These are phyloP conservation scores for Akanthomyces dipterigenus DNA, from an alignment of 2,329 filamentous ascomycete genomes.

Conservation along the genomic window DNA sequence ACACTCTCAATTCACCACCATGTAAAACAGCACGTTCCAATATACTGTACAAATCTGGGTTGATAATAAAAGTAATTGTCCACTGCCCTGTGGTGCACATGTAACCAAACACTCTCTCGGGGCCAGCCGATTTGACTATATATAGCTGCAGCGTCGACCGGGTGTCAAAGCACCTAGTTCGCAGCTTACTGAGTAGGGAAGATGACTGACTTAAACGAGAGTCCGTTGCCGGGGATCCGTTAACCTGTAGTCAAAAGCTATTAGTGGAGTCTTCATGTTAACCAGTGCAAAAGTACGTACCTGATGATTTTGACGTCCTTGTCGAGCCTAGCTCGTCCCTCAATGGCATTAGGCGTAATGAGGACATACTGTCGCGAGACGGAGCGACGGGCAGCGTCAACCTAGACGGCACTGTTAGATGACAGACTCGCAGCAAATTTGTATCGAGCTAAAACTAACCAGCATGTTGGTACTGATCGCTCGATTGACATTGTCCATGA, in stretches of 20 bases:
- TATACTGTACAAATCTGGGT: neutral
- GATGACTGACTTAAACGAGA: slow-evolving; percentile 24
- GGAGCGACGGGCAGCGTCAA: slow-evolving; percentile 74
- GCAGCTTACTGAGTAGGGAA: neutral
- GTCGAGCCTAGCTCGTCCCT: slow-evolving; percentile 48
- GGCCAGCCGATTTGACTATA: neutral
- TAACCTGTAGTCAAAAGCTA: slow-evolving; percentile 33
- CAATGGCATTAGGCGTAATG: slow-evolving; percentile 86
- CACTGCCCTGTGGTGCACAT: neutral
- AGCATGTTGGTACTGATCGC: slow-evolving; percentile 92
- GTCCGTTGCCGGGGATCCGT: slow-evolving; percentile 53
- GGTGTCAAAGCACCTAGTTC: neutral
- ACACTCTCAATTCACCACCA: neutral
- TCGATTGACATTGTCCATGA: slow-evolving; percentile 97
- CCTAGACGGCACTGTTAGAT: slow-evolving; percentile 40
- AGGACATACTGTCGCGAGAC: slow-evolving; percentile 93
- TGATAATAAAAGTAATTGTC: neutral
- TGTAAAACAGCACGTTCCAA: neutral
- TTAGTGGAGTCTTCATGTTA: slow-evolving; percentile 18
- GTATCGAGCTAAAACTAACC: slow-evolving; percentile 43
- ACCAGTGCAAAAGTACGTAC: slow-evolving; percentile 32
- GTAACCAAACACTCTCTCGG: neutral
- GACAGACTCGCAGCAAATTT: neutral
- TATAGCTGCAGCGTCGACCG: neutral
- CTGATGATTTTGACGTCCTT: slow-evolving; percentile 74